A percentile compares a stretch with the other conserved stretches of the same genome.
Evolutionary conservation across 2,329 filamentous ascomycete species (phyloP).

Genomic region (Diaporthe sp.): DNA sequence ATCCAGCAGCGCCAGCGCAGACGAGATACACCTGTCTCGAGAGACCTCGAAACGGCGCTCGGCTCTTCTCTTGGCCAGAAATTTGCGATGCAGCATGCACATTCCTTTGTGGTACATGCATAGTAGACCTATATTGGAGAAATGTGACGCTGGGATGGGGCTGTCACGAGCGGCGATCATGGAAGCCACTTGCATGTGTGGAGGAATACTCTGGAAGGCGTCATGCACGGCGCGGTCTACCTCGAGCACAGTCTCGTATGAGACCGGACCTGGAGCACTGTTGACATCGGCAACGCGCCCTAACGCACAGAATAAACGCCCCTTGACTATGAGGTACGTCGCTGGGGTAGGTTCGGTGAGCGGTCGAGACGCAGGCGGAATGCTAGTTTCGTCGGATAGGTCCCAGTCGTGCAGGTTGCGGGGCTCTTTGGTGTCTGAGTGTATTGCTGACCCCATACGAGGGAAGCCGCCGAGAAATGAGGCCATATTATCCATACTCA

Average conservation of each 20-base stretch:
- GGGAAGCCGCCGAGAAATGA: slow-evolving; percentile 67
- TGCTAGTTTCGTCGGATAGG: slow-evolving; percentile 62
- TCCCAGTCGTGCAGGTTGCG: slow-evolving; percentile 69
- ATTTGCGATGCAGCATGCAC: slow-evolving; percentile 64
- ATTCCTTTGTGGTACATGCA: slow-evolving; percentile 65
- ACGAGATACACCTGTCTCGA: slow-evolving; percentile 46
- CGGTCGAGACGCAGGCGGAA: slow-evolving; percentile 61
- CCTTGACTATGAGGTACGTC: slow-evolving; percentile 66
- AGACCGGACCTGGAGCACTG: slow-evolving; percentile 33
- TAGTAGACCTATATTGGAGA: slow-evolving; percentile 59
- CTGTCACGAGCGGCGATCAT: background rate
- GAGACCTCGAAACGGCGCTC: slow-evolving; percentile 43
- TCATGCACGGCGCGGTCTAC: slow-evolving; percentile 56
- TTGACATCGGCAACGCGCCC: slow-evolving; percentile 61
- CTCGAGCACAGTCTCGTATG: slow-evolving; percentile 48
- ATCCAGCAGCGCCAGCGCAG: slow-evolving; percentile 44
- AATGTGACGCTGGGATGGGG: slow-evolving; percentile 51
- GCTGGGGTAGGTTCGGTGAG: slow-evolving; percentile 64
- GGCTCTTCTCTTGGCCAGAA: slow-evolving; percentile 51
- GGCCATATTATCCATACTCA: slow-evolving; percentile 65
- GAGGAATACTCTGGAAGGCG: slow-evolving; percentile 43
- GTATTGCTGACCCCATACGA: slow-evolving; percentile 59
- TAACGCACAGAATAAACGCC: slow-evolving; percentile 62
- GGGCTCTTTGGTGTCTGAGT: slow-evolving; percentile 64
- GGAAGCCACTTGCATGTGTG: slow-evolving; percentile 41